Evolutionary conservation across 148 eudicot genomes (phyloP).

Genomic region (Camellia japonica): DNA sequence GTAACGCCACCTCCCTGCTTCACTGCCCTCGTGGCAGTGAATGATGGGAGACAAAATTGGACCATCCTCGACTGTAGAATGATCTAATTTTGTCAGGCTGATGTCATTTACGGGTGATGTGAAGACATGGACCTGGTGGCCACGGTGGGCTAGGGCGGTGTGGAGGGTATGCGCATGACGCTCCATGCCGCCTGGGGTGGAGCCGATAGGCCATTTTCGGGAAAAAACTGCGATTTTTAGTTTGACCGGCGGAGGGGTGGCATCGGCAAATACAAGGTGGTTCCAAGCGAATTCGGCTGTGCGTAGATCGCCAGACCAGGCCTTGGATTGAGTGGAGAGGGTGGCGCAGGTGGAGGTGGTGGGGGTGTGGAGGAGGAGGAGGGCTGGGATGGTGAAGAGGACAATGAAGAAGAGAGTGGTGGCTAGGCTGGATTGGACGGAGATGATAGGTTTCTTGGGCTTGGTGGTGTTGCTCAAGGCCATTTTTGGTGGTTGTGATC

Average conservation of each 20-base stretch:
- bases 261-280: slow-evolving; percentile 30
- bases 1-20: slow-evolving; percentile 67
- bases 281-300: slow-evolving; percentile 72
- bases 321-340: slow-evolving; percentile 7
- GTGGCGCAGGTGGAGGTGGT: slow-evolving; percentile 32
- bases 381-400: slow-evolving; percentile 58
- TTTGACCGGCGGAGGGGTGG: slow-evolving; percentile 21
- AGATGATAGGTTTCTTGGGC: slow-evolving; percentile 34
- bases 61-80: too few species aligned
- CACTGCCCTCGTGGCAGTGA: slow-evolving; percentile 56
- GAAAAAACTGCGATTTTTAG: slow-evolving; percentile 75
- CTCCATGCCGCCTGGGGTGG: slow-evolving; percentile 87
- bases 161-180: slow-evolving; percentile 80
- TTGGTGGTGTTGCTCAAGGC: slow-evolving; percentile 41
- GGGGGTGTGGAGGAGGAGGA: slow-evolving; percentile 60
- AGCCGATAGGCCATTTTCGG: slow-evolving; percentile 64
- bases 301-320: slow-evolving; percentile 71
- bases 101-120: slow-evolving; percentile 50
- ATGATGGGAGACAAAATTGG: slow-evolving; percentile 34
- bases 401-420: slow-evolving; percentile 59
- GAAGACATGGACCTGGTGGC: slow-evolving; percentile 68
- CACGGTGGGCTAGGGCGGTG: slow-evolving; percentile 56
- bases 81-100: background rate
- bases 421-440: slow-evolving; percentile 47
- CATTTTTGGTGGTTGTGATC: slow-evolving; percentile 21